These are phyloP conservation scores for Thelonectria blattea DNA, from an alignment of 2,329 filamentous ascomycete genomes.

Conservation along the genomic window DNA sequence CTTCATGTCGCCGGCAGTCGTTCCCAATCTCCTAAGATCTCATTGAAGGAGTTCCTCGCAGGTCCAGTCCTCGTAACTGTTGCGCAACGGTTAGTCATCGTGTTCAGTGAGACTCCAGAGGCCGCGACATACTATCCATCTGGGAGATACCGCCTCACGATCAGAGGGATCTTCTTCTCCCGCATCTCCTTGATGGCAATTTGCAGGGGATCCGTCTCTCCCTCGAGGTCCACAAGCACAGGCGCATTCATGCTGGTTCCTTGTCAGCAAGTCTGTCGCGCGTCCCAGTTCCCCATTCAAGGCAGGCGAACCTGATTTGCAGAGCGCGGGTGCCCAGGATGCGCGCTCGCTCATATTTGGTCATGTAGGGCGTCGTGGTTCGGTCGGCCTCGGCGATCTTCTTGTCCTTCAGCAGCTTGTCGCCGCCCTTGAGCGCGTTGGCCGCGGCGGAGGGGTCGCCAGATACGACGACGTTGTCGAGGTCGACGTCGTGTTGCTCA, in stretches of 20 bases:
- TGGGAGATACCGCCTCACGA: conserved; percentile 92
- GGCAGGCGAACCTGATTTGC: conserved; percentile 80
- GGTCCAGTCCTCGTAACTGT: conserved; percentile 97
- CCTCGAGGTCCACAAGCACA: conserved; percentile 93
- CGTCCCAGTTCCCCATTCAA: neutral
- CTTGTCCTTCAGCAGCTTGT: conserved; percentile 74
- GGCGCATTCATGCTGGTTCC: conserved; percentile 88
- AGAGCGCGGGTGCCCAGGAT: conserved; percentile 91
- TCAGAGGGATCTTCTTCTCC: conserved; percentile 98
- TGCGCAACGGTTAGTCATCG: conserved; percentile 19
- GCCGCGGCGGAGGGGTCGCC: conserved; percentile 68
- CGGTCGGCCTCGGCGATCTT: conserved; percentile 89
- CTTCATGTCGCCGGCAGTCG: conserved; percentile 26
- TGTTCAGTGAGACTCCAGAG: neutral
- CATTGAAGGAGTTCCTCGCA: conserved; percentile 88
- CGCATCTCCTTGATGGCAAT: conserved; percentile 97
- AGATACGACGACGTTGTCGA: conserved; percentile 65
- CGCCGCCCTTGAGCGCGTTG: conserved; percentile 58
- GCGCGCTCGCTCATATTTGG: conserved; percentile 95
- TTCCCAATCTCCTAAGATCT: conserved; percentile 29
- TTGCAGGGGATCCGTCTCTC: conserved; percentile 95
- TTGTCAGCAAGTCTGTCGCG: conserved; percentile 17
- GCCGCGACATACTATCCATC: conserved; percentile 81
- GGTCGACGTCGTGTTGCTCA: conserved; percentile 59
- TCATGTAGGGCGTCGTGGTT: conserved; percentile 97